Evolutionary conservation across 1,284 basidiomycete species (phyloP), one percentile per base, ranked within the genome.

Genomic region (Sanghuangporus weigelae): DNA sequence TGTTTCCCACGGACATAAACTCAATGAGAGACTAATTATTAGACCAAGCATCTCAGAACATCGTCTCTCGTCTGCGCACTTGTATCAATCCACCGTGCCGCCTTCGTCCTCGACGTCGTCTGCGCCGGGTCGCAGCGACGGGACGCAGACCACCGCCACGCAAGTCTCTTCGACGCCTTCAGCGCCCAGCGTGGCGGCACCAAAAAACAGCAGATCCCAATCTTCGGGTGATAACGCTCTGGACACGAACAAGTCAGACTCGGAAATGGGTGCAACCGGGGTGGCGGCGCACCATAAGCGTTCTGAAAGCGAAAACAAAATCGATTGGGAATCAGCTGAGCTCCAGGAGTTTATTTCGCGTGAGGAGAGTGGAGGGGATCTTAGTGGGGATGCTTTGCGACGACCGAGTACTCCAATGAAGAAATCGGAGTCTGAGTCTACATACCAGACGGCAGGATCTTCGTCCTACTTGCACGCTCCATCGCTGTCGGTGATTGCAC

Each of bases 401-500:
- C 57, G 51, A 23, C 16, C 16, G 7, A 62, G 55, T 26, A 62
- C 60, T 31, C 56, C 64, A 11, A 62, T 65, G 11, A 62, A 54
- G 40, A 42, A 58, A 50, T 57, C 60, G n/a, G 64, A 35, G 16
- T 62, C 64, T 16, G 49, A 63, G 16, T 65, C 64, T 7, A 62
- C 64, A 14, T 65, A 62, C 57, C 38, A 62, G 35, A 62, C 60
- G 11, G 62, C 65, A 26, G 58, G 57, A 21, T 66, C 61, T 31
- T 66, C 65, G n/a, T 63, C 62, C 12, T 60, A 62, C 44, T 21
- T 64, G 26, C 64, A 65, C 19, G 60, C 64, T 4, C 68, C 69
- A 26, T 67, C 67, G 7, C 55, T 68, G 21, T 67, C 69, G 23
- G 65, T 70, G 36, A 66, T 64, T 36, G 63, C 63, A 1, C 64